A percentile compares a stretch with the other conserved stretches of the same genome.
phyloP scores from a whole-genome alignment of 2,329 filamentous ascomycete genomes.

The Rutstroemia sp. region DNA sequence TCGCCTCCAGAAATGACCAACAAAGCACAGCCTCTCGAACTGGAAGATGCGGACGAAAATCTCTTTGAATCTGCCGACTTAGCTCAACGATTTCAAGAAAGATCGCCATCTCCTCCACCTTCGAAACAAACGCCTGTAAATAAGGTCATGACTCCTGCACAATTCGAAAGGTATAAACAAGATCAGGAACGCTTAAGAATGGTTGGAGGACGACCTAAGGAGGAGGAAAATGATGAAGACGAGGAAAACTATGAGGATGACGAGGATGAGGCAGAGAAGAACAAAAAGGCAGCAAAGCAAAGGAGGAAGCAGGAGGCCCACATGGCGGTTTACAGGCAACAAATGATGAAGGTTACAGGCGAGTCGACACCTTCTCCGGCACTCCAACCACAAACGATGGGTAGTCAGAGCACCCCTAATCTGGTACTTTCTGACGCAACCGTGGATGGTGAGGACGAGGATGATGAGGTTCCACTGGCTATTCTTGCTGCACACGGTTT shows the following conservation, averaged over 20 bases:
- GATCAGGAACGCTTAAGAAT: slow-evolving; percentile 58
- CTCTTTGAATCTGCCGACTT: slow-evolving; percentile 24
- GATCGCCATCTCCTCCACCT: slow-evolving; percentile 10
- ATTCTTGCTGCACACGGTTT: slow-evolving; percentile 88
- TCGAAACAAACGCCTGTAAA: slow-evolving; percentile 39
- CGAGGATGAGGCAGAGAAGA: slow-evolving; percentile 73
- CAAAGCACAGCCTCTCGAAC: slow-evolving; percentile 21
- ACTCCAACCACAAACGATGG: slow-evolving; percentile 43
- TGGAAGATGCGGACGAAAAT: slow-evolving; percentile 22
- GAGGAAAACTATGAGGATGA: slow-evolving; percentile 63
- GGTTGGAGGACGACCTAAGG: slow-evolving; percentile 36
- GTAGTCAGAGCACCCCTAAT: slow-evolving; percentile 57
- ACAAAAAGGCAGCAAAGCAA: slow-evolving; percentile 65
- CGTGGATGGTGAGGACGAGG: slow-evolving; percentile 60
- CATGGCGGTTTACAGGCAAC: slow-evolving; percentile 81
- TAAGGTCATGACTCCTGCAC: slow-evolving; percentile 84
- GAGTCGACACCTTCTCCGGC: slow-evolving; percentile 47
- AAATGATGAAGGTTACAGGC: slow-evolving; percentile 95
- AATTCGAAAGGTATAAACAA: slow-evolving; percentile 75
- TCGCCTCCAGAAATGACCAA: slow-evolving; percentile 12
- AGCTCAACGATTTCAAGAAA: slow-evolving; percentile 25
- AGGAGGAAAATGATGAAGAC: slow-evolving; percentile 51
- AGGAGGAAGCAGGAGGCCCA: slow-evolving; percentile 84
- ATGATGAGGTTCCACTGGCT: slow-evolving; percentile 80
- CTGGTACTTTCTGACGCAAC: slow-evolving; percentile 34